Evolutionary conservation across 192 early-diverging fungal genomes (phyloP).

Genomic region (Backusella macrospora): DNA sequence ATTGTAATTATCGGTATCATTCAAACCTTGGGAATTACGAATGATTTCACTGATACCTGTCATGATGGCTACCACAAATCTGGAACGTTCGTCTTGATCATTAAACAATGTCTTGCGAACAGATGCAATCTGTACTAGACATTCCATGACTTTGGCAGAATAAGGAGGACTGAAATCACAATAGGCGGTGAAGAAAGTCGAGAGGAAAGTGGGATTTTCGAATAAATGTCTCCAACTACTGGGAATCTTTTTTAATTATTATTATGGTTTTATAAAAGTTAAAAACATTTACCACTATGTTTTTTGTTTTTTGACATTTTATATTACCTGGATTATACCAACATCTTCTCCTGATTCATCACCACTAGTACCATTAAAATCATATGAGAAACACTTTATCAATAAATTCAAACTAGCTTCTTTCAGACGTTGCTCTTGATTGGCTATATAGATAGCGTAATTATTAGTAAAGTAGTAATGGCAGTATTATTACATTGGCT

Average conservation of each 20-base stretch:
- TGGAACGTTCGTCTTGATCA: constrained; percentile 68
- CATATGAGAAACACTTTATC: constrained; percentile 73
- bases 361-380: constrained; percentile 78
- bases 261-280: constrained; percentile 24
- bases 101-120: constrained; percentile 86
- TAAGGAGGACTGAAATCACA: constrained; percentile 57
- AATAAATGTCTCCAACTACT: constrained; percentile 77
- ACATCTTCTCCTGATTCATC: constrained; percentile 83
- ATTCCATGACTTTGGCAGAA: constrained; percentile 71
- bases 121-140: constrained; percentile 76
- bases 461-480: background rate
- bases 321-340: constrained; percentile 61
- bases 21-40: constrained; percentile 57
- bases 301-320: too few relatives aligned
- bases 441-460: too few relatives aligned
- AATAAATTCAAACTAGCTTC: constrained; percentile 63
- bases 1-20: constrained; percentile 81
- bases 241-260: too few relatives aligned
- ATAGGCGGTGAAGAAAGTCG: constrained; percentile 74
- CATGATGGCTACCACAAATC: constrained; percentile 72
- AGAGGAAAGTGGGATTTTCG: constrained; percentile 70
- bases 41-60: constrained; percentile 72
- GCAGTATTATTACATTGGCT: background rate
- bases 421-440: constrained; percentile 41
- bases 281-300: background rate